Evolutionary conservation across 768 basidiomycete genomes (phyloP).

Genomic region (Trametes gibbosa): DNA sequence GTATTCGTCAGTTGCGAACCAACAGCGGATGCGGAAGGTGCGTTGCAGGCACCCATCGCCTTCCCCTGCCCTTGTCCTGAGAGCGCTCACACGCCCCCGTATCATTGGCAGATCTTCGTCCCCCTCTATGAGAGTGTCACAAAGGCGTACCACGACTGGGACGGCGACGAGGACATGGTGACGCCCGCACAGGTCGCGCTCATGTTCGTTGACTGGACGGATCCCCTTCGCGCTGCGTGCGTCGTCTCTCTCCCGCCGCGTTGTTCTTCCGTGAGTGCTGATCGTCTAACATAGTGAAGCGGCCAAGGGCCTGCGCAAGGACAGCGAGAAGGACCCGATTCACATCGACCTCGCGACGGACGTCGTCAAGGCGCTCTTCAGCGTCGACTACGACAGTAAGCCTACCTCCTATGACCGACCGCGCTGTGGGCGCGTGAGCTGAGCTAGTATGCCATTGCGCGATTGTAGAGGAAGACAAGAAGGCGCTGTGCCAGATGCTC

Average conservation of each 20-base stretch:
- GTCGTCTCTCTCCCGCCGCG: conserved; percentile 30
- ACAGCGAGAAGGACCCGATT: conserved; percentile 37
- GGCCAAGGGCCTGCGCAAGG: conserved; percentile 41
- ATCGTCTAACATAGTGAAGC: not conserved
- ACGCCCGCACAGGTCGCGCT: conserved; percentile 67
- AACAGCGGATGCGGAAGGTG: conserved; percentile 67
- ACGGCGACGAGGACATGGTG: conserved; percentile 74
- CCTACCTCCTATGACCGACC: not conserved
- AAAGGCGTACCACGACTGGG: conserved; percentile 57
- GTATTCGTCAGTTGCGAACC: conserved; percentile 74
- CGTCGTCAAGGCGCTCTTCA: conserved; percentile 48
- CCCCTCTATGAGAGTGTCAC: conserved; percentile 61
- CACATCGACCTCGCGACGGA: conserved; percentile 58
- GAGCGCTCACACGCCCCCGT: not conserved
- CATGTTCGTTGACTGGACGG: conserved; percentile 88
- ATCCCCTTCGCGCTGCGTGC: conserved; percentile 69
- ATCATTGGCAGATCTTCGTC: conserved; percentile 58
- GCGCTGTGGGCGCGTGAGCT: not conserved
- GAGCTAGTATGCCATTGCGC: not conserved
- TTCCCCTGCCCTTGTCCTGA: not conserved
- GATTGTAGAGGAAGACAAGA: conserved; percentile 44
- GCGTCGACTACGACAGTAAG: conserved; percentile 52
- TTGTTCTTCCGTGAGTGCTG: not conserved
- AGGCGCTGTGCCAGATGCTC: conserved; percentile 45
- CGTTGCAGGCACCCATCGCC: conserved; percentile 29